phyloP scores from a whole-genome alignment of 169 alveolate genomes.

The Plasmodium gallinaceum region DNA sequence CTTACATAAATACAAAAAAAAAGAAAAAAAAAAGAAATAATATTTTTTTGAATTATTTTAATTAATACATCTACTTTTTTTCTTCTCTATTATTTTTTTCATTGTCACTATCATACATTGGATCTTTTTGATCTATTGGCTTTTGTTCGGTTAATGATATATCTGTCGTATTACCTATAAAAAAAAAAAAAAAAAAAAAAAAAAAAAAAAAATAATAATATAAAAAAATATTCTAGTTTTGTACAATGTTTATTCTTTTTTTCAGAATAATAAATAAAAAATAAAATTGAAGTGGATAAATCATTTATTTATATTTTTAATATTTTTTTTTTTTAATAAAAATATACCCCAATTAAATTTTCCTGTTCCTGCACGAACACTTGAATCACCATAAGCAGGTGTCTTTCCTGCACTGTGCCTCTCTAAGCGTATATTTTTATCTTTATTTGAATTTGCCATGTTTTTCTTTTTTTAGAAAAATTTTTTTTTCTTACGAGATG shows the following conservation, averaged over 20 bases:
- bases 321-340: background rate
- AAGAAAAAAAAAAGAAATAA: too few relatives aligned
- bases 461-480: background rate
- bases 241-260: background rate
- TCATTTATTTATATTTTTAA: background rate
- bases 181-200: background rate
- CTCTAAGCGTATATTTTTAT: conserved; percentile 72
- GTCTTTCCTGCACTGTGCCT: conserved; percentile 77
- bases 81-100: conserved; percentile 36
- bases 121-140: conserved; percentile 65
- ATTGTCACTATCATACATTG: conserved; percentile 75
- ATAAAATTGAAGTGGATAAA: background rate
- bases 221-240: too few relatives aligned
- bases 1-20: background rate
- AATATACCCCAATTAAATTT: conserved; percentile 71
- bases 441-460: conserved; percentile 65
- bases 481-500: background rate
- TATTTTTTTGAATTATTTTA: too few relatives aligned
- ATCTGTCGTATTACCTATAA: conserved; percentile 51
- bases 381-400: conserved; percentile 61
- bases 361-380: conserved; percentile 71
- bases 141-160: conserved; percentile 6
- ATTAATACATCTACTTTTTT: conserved; percentile 2
- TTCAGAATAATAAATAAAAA: background rate
- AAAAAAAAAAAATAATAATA: background rate